These are phyloP conservation scores for Ophiostoma sp. DNA, from an alignment of 2,329 filamentous ascomycete species.

Conservation along the genomic window DNA sequence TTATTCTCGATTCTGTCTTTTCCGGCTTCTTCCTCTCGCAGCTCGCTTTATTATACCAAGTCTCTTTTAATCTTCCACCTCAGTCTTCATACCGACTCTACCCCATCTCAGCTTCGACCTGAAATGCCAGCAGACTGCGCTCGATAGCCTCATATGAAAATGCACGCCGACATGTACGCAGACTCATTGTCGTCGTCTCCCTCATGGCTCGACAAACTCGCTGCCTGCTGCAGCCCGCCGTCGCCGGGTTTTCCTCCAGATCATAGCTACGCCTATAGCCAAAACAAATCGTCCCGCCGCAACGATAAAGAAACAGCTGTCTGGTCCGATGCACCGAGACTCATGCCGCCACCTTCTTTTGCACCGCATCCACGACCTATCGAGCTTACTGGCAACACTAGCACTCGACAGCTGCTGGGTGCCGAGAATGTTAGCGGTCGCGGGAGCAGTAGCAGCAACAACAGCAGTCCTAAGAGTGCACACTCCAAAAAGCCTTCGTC, in stretches of 20 bases:
- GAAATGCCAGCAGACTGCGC: neutral
- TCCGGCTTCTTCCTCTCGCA: neutral
- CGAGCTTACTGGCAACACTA: neutral
- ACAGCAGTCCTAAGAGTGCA: slow-evolving; percentile 8
- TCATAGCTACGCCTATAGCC: neutral
- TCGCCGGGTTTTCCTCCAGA: slow-evolving; percentile 15
- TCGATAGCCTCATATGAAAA: neutral
- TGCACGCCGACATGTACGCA: slow-evolving; percentile 34
- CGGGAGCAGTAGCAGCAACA: neutral
- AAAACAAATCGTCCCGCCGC: neutral
- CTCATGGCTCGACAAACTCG: slow-evolving; percentile 45
- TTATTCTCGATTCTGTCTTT: slow-evolving; percentile 8
- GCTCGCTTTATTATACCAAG: neutral
- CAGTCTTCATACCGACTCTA: slow-evolving; percentile 13
- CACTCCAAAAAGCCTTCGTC: neutral
- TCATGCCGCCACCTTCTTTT: slow-evolving; percentile 31
- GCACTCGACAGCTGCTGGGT: neutral
- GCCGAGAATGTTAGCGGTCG: neutral
- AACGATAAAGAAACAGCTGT: slow-evolving; percentile 26
- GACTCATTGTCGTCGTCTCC: slow-evolving; percentile 35
- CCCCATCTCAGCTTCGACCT: slow-evolving; percentile 6
- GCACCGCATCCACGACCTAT: neutral
- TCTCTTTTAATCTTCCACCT: neutral
- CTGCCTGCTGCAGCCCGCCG: slow-evolving; percentile 41
- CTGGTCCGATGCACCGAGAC: slow-evolving; percentile 33